These are phyloP conservation scores for Hirsutella rhossiliensis DNA, from an alignment of 2,329 filamentous ascomycete genomes.

Conservation along the genomic window DNA sequence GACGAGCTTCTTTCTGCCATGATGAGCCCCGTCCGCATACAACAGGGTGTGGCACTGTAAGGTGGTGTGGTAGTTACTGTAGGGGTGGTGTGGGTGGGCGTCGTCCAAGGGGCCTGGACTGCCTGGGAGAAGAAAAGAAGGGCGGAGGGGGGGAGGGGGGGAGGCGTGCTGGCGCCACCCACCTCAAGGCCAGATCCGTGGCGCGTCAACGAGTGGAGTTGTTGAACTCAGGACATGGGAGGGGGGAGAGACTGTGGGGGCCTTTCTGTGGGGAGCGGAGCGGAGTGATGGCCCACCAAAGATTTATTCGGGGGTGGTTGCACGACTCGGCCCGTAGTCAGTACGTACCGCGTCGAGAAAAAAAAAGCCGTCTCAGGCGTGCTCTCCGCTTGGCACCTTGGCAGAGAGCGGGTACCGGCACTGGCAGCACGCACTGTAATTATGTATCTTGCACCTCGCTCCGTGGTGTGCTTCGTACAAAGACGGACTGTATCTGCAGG, in stretches of 20 bases:
- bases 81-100: not conserved
- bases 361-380: too few relatives aligned
- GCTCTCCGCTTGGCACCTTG: too few relatives aligned
- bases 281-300: not conserved
- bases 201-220: slow-evolving; percentile 3
- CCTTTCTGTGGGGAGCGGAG: not conserved
- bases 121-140: not conserved
- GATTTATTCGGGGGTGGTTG: not conserved
- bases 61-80: not conserved
- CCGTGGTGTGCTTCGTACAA: too few relatives aligned
- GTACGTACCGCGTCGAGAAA: too few relatives aligned
- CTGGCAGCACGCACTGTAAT: too few relatives aligned
- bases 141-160: not conserved
- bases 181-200: slow-evolving; percentile 8
- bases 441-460: too few relatives aligned
- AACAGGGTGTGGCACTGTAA: not conserved
- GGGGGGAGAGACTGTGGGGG: too few relatives aligned
- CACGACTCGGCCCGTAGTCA: not conserved
- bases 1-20: not conserved
- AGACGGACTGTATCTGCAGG: too few relatives aligned
- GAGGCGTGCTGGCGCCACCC: not conserved
- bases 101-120: not conserved
- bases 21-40: not conserved
- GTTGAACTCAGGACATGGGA: not conserved
- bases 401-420: too few relatives aligned